phyloP scores from a whole-genome alignment of 805 yeast species.

The Candida hungchunana region DNA sequence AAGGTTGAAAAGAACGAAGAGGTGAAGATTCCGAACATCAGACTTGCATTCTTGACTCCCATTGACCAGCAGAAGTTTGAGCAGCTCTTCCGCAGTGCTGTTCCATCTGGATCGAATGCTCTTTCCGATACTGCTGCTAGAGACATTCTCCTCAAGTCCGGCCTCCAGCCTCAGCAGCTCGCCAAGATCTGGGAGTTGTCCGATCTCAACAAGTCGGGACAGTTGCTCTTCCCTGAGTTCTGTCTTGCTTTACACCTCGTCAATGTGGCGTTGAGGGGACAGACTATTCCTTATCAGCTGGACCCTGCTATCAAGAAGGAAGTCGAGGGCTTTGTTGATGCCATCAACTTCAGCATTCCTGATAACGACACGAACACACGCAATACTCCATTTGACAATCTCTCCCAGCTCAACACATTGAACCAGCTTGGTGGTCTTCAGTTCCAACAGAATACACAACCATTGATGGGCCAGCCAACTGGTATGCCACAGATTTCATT shows the following conservation, averaged over 20 bases:
- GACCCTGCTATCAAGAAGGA: conserved; percentile 76
- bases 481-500: conserved; percentile 20
- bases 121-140: conserved; percentile 73
- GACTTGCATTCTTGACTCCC: conserved; percentile 80
- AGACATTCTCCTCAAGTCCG: conserved; percentile 74
- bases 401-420: conserved; percentile 29
- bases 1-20: conserved; percentile 44
- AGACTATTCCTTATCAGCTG: conserved; percentile 64
- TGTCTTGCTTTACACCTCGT: conserved; percentile 88
- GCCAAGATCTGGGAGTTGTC: conserved; percentile 88
- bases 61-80: conserved; percentile 86
- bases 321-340: conserved; percentile 85
- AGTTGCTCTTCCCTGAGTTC: conserved; percentile 87
- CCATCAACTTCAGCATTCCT: conserved; percentile 74
- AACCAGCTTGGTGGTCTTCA: conserved; percentile 34
- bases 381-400: conserved; percentile 39
- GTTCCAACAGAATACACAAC: conserved; percentile 23
- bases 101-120: conserved; percentile 45
- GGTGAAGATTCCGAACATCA: conserved; percentile 65
- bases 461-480: conserved; percentile 20
- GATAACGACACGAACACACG: conserved; percentile 35
- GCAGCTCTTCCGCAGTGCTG: conserved; percentile 75
- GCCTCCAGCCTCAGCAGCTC: conserved; percentile 65
- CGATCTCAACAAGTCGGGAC: conserved; percentile 85
- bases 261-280: conserved; percentile 72